Percentiles rank a stretch among this genome's conserved stretches.
Conservation (phyloP, 2,329 filamentous ascomycete species). For the Chalara sp. region DNA sequence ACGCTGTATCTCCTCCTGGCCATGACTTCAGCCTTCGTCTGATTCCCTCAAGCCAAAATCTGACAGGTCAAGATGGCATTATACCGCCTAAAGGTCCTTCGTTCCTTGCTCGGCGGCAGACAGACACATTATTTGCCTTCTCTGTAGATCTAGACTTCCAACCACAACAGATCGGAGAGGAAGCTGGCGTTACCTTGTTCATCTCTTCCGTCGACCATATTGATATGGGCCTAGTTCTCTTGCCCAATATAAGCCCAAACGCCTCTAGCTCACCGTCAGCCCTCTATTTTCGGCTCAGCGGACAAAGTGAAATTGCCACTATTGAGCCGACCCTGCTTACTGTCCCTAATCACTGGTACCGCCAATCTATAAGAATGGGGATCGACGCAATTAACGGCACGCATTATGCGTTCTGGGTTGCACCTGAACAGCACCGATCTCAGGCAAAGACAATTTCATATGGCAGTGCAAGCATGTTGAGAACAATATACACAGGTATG, state of each 20-base stretch:
- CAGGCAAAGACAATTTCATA: neutral
- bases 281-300: neutral
- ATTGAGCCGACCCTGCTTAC: neutral
- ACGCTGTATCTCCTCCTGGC: slow-evolving; percentile 35
- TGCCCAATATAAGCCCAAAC: neutral
- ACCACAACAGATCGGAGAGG: neutral
- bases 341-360: neutral
- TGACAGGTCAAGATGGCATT: slow-evolving; percentile 45
- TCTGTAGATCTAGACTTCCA: neutral
- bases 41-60: slow-evolving; percentile 41
- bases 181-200: neutral
- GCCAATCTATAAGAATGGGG: neutral
- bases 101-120: slow-evolving; percentile 48
- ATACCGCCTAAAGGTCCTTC: slow-evolving; percentile 39
- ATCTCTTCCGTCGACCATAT: neutral
- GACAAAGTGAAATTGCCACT: neutral
- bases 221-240: neutral
- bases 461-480: neutral
- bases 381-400: neutral
- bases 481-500: too few species aligned
- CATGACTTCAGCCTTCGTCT: slow-evolving; percentile 40
- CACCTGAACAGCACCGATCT: neutral
- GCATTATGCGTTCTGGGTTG: neutral
- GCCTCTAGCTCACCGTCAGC: neutral
- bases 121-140: slow-evolving; percentile 46